Base-by-base conservation (phyloP, 2,329 filamentous ascomycete species). In the Hypoxylon sp. region DNA sequence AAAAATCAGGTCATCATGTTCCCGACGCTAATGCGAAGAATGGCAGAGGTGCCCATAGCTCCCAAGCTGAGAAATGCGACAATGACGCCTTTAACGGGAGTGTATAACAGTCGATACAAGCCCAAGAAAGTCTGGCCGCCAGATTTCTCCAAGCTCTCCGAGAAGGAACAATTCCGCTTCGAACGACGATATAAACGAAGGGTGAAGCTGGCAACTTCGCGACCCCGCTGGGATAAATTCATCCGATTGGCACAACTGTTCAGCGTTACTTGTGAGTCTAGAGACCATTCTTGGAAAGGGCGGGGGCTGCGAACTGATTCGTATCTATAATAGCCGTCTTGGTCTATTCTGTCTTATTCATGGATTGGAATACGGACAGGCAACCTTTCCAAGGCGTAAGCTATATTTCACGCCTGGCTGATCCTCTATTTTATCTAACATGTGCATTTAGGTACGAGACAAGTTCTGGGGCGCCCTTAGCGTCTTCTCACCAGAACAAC, bases 171-270 rank as follows among this genome's bases (percentile, higher is more conserved):
- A 80, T 91, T 94, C 77, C 86, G 89, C 47, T 90, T 94, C 74
- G 92, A 95, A 83, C 90, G 92, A 78, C 90, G 91, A 77, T 94
- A 91, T 81, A 92, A 93, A 81, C 86, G 92, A 58, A 86, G 92
- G 59, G 80, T 91, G 26, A 84, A 63, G 70, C 76, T 78, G 6
- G 77, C 77, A n/a, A 75, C 76, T 29, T 67, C 71, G 59, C 70
- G 76, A 44, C 77, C 78, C 37, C 70, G 76, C 13, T 75, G 76
- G 80, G 72, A 77, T 58, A 72, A 69, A 39, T 71, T 57, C 67
- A 83, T 91, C 62, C 89, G 88, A 79, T 81, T 94, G 69, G 85
- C 85, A 54, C 92, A 94, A 80, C 86, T 90, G 10, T 80, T 81
- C 24, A 87, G 83, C 42, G 84, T 90, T 50, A 82, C 85, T 57